Conservation (phyloP, 2,329 filamentous ascomycete genomes). For the Pseudonectria foliicola region DNA sequence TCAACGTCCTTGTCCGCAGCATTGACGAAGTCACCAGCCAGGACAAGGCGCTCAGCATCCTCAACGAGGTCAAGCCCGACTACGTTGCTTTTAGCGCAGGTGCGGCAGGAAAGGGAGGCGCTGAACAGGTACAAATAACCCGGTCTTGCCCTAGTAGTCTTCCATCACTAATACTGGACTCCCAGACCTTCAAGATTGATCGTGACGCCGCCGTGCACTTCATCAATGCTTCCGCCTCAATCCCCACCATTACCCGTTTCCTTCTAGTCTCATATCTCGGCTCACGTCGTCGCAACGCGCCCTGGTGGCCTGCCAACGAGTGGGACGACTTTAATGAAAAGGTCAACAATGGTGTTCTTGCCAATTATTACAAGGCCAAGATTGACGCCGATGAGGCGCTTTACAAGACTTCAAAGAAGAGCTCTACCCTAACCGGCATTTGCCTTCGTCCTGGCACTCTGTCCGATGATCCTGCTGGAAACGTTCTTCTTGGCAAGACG, state of each 20-base stretch:
- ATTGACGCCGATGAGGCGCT: constrained; percentile 51
- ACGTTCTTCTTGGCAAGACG: constrained; percentile 41
- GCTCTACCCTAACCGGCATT: constrained; percentile 39
- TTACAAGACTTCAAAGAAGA: constrained; percentile 39
- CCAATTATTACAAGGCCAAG: constrained; percentile 54
- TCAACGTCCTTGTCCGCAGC: constrained; percentile 63
- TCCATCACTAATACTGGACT: constrained; percentile 6
- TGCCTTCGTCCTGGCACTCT: constrained; percentile 46
- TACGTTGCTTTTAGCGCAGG: constrained; percentile 64
- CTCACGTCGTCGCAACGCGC: constrained; percentile 42
- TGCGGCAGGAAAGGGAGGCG: constrained; percentile 52
- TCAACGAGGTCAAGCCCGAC: constrained; percentile 55
- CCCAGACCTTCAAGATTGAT: constrained; percentile 51
- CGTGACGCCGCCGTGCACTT: constrained; percentile 57
- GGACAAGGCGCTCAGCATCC: constrained; percentile 52
- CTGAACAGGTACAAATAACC: constrained; percentile 35
- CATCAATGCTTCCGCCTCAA: constrained; percentile 50
- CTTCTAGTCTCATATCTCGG: constrained; percentile 57
- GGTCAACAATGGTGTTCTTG: constrained; percentile 33
- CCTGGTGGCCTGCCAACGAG: constrained; percentile 48
- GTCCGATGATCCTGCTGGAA: constrained; percentile 41
- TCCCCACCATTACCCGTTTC: constrained; percentile 51
- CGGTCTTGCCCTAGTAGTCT: not conserved
- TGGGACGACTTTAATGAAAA: constrained; percentile 41
- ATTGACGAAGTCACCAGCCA: constrained; percentile 63